Evolutionary conservation across 331 rosid genomes (phyloP).

Genomic region (Quercus tomentella): DNA sequence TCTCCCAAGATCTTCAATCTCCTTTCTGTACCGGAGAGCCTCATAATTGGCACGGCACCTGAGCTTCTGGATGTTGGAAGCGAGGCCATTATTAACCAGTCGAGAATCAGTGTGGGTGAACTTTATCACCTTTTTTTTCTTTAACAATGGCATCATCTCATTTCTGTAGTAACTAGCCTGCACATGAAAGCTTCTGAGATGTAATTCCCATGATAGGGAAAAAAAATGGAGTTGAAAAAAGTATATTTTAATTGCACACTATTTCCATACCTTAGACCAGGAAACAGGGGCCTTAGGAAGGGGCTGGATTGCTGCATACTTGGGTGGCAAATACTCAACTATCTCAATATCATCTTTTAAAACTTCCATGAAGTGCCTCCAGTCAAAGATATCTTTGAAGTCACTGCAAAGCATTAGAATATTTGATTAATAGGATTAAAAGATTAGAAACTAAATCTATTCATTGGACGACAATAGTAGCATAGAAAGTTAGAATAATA

Average conservation of each 20-base stretch:
- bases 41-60: conserved; percentile 88
- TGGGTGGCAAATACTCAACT: conserved; percentile 72
- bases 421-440: background rate
- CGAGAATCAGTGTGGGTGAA: conserved; percentile 93
- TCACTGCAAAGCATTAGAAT: conserved; percentile 55
- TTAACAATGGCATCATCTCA: conserved; percentile 70
- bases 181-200: conserved; percentile 35
- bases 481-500: conserved; percentile 17
- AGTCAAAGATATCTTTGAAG: conserved; percentile 94
- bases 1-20: conserved; percentile 84
- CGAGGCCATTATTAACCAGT: conserved; percentile 81
- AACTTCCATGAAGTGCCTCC: conserved; percentile 83
- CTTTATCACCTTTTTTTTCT: conserved; percentile 57
- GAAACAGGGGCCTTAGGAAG: conserved; percentile 85
- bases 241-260: background rate
- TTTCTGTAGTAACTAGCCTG: conserved; percentile 93
- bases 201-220: background rate
- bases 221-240: background rate
- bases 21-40: conserved; percentile 65
- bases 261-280: conserved; percentile 82
- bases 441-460: background rate
- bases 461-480: background rate
- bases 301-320: conserved; percentile 49
- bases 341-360: conserved; percentile 70
- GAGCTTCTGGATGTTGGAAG: conserved; percentile 77